Evolutionary conservation across 176 grass and related monocot genomes (phyloP).

Genomic region (Zizania latifolia): DNA sequence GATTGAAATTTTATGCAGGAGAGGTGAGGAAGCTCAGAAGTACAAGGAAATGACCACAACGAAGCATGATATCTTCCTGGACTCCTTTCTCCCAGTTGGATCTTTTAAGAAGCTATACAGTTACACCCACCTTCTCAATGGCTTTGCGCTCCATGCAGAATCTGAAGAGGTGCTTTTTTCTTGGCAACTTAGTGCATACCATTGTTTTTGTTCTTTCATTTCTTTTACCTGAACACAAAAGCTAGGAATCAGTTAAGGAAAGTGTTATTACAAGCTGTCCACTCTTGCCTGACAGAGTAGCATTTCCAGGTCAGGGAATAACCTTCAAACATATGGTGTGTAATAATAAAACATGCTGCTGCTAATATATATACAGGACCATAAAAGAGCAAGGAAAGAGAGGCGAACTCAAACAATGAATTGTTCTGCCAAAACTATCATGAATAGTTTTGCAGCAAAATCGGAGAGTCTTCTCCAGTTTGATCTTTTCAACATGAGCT

Average conservation of each 20-base stretch:
- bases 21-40: constrained; percentile 63
- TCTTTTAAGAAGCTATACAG: constrained; percentile 89
- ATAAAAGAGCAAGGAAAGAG: neutral
- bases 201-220: neutral
- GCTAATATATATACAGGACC: neutral
- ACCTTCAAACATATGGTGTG: neutral
- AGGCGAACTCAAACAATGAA: neutral
- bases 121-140: constrained; percentile 79
- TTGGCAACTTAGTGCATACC: neutral
- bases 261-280: neutral
- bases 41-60: constrained; percentile 51
- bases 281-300: neutral
- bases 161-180: constrained; percentile 53
- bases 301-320: neutral
- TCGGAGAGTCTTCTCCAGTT: neutral
- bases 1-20: constrained; percentile 42
- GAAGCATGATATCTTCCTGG: constrained; percentile 74
- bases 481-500: neutral
- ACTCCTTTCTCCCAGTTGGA: constrained; percentile 64
- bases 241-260: neutral
- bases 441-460: neutral
- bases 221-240: neutral
- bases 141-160: constrained; percentile 70
- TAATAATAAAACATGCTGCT: neutral
- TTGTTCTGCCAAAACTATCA: neutral